phyloP scores from a whole-genome alignment of 1,284 basidiomycete genomes.

The Trichosporon ovoides region DNA sequence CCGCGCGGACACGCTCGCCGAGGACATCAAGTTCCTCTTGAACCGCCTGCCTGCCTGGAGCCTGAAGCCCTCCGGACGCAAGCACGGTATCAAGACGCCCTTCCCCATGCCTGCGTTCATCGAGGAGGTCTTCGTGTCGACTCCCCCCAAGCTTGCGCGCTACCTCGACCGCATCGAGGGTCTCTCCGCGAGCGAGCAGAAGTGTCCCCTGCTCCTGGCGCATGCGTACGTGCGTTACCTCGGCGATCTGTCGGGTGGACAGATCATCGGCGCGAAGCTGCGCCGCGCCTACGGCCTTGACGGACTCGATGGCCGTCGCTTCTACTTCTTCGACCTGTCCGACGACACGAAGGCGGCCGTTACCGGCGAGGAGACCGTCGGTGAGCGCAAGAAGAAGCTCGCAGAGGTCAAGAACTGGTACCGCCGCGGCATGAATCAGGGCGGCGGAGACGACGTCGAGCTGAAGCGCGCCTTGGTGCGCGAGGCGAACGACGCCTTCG shows the following conservation, averaged over 20 bases:
- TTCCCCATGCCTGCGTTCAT: conserved; percentile 51
- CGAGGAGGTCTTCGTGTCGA: conserved; percentile 42
- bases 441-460: conserved; percentile 52
- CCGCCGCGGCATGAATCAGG: conserved; percentile 65
- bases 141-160: conserved; percentile 54
- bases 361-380: conserved; percentile 52
- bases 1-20: conserved; percentile 57
- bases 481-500: conserved; percentile 66
- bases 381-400: conserved; percentile 48
- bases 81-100: conserved; percentile 49
- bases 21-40: conserved; percentile 66
- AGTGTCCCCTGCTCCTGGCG: conserved; percentile 61
- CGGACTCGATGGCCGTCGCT: conserved; percentile 56
- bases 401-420: conserved; percentile 73
- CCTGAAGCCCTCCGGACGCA: conserved; percentile 47
- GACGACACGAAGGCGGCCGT: conserved; percentile 28
- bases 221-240: conserved; percentile 79
- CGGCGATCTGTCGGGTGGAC: conserved; percentile 78
- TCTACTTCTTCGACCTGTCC: conserved; percentile 66
- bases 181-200: conserved; percentile 51
- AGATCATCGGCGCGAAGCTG: conserved; percentile 62
- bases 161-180: conserved; percentile 57
- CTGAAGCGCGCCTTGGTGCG: conserved; percentile 59
- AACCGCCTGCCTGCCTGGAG: conserved; percentile 27
- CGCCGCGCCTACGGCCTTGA: conserved; percentile 63